phyloP scores from a whole-genome alignment of 2,329 filamentous ascomycete genomes.

The Fusarium keratoplasticum region DNA sequence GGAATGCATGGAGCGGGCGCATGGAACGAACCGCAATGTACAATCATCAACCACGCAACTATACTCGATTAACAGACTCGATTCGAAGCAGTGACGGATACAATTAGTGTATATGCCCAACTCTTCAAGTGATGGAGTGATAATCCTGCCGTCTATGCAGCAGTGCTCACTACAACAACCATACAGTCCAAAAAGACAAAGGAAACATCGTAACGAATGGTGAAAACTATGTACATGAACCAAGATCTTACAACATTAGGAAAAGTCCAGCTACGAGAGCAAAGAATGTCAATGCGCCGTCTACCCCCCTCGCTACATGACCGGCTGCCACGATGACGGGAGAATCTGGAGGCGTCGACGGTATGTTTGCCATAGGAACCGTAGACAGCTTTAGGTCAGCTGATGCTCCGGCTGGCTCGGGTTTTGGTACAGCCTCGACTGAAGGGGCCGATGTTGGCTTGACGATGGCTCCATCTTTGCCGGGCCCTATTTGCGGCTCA shows the following conservation, averaged over 20 bases:
- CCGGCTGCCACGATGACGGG: not conserved
- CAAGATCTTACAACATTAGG: not conserved
- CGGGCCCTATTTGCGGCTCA: not conserved
- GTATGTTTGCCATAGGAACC: not conserved
- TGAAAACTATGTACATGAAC: not conserved
- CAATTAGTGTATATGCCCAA: not conserved
- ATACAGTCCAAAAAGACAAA: not conserved
- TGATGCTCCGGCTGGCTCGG: not conserved
- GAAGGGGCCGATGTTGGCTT: not conserved
- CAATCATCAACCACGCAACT: slow-evolving; percentile 20
- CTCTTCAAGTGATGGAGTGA: not conserved
- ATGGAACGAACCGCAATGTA: slow-evolving; percentile 18
- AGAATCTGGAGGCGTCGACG: not conserved
- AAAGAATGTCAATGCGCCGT: not conserved
- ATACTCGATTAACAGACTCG: slow-evolving; percentile 19
- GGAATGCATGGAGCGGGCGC: slow-evolving; percentile 3
- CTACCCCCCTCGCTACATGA: not conserved
- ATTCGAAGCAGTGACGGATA: not conserved
- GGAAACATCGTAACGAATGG: not conserved
- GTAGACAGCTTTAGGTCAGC: not conserved
- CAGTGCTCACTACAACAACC: no score
- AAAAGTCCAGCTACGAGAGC: not conserved
- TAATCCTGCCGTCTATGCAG: not conserved
- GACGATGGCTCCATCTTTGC: not conserved
- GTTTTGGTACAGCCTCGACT: not conserved